Percentiles rank a stretch among this genome's conserved stretches.
Evolutionary conservation across 1,139 yeast genomes (phyloP).

Genomic region (Debaryomyces coudertii): DNA sequence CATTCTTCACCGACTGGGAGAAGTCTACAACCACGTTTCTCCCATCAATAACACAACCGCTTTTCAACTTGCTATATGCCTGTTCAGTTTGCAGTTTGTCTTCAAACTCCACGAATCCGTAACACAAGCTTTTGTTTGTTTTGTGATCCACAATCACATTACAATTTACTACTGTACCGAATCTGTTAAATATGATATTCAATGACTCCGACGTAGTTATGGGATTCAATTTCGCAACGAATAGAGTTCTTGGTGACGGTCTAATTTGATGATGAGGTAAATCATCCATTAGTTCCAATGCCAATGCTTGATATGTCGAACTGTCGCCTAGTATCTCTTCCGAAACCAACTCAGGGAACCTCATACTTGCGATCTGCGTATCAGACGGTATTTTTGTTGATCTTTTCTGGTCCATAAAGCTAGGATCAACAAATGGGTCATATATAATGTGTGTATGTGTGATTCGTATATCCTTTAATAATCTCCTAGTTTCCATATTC

Average conservation of each 20-base stretch:
- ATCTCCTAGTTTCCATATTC: conserved; percentile 28
- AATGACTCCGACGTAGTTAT: conserved; percentile 59
- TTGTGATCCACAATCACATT: conserved; percentile 47
- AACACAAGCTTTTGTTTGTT: conserved; percentile 55
- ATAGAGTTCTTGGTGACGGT: conserved; percentile 64
- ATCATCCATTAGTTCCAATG: conserved; percentile 68
- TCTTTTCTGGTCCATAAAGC: conserved; percentile 1
- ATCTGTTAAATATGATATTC: conserved; percentile 56
- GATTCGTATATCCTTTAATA: conserved; percentile 54
- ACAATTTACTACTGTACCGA: conserved; percentile 56
- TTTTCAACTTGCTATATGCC: conserved; percentile 63
- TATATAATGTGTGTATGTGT: conserved; percentile 52
- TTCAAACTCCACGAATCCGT: conserved; percentile 65
- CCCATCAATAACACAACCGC: conserved; percentile 63
- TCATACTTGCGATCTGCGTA: conserved; percentile 17
- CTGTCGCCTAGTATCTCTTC: conserved; percentile 11
- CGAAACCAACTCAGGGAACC: conserved; percentile 13
- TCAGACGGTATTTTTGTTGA: conserved; percentile 13
- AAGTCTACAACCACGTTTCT: conserved; percentile 67
- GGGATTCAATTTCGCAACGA: conserved; percentile 66
- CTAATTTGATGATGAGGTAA: conserved; percentile 59
- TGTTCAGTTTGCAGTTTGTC: conserved; percentile 52
- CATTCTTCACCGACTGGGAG: conserved; percentile 53
- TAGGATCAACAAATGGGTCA: conserved; percentile 54
- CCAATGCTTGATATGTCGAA: conserved; percentile 42